A percentile compares a stretch with the other conserved stretches of the same genome.
These are phyloP conservation scores for Vigna nakashimae DNA, from an alignment of 306 rosid genomes.

Conservation along the genomic window DNA sequence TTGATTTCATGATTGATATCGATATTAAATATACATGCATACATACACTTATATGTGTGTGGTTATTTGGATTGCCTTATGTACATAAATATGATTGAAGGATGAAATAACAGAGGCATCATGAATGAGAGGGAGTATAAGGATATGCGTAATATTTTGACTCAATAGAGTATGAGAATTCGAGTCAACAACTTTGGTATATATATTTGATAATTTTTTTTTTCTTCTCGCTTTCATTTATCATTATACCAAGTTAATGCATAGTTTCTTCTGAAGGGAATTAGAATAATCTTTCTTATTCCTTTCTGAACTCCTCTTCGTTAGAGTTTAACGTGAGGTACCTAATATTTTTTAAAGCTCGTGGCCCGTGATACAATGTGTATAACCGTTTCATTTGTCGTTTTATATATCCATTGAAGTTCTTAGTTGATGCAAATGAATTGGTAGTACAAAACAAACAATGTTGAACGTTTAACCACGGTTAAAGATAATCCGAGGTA, in stretches of 20 bases:
- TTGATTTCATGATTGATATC: conserved; percentile 9
- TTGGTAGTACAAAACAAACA: no score
- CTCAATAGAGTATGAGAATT: background rate
- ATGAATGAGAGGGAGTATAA: background rate
- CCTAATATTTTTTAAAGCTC: no score
- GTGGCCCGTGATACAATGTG: no score
- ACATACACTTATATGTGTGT: background rate
- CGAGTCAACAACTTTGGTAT: background rate
- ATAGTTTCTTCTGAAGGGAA: background rate
- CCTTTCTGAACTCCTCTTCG: background rate
- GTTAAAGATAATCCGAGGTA: rapidly evolving
- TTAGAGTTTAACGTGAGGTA: background rate
- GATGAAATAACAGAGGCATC: background rate
- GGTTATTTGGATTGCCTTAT: conserved; percentile 14
- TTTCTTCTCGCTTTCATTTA: no score
- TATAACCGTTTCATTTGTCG: no score
- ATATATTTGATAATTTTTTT: no score
- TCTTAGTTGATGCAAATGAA: no score
- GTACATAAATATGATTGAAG: background rate
- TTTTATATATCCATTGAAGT: no score
- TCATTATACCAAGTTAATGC: no score
- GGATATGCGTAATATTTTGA: background rate
- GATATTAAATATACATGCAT: background rate
- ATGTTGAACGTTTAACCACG: no score
- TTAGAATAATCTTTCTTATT: background rate